These are phyloP conservation scores for Fragosphaeria purpurea DNA, from an alignment of 2,329 filamentous ascomycete genomes.

Conservation along the genomic window DNA sequence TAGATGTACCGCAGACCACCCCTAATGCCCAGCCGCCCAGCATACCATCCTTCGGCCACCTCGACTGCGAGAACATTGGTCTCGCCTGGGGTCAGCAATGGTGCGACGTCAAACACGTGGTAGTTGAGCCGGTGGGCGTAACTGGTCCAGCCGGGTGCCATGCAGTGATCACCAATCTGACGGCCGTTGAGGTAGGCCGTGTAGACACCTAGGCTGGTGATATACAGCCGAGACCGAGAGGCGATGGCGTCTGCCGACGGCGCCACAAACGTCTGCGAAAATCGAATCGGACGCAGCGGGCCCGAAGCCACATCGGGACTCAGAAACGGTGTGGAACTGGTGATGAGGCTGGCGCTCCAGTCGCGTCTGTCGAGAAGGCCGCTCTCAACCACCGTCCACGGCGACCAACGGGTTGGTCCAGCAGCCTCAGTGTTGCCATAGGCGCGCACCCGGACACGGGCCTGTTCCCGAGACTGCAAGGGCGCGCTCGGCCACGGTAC, in stretches of 20 bases:
- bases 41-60: slow-evolving; percentile 36
- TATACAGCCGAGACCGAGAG: slow-evolving; percentile 21
- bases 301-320: slow-evolving; percentile 5
- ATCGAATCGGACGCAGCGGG: slow-evolving; percentile 13
- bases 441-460: slow-evolving; percentile 9
- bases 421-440: background rate
- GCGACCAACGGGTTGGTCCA: slow-evolving; percentile 11
- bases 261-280: slow-evolving; percentile 13
- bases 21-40: slow-evolving; percentile 21
- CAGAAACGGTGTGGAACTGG: background rate
- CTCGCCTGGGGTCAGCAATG: slow-evolving; percentile 17
- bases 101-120: slow-evolving; percentile 31
- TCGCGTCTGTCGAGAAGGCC: slow-evolving; percentile 10
- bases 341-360: slow-evolving; percentile 8
- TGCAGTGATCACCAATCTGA: slow-evolving; percentile 17
- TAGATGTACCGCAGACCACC: slow-evolving; percentile 23
- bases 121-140: slow-evolving; percentile 31
- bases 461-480: slow-evolving; percentile 8
- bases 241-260: background rate
- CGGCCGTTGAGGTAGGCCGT: slow-evolving; percentile 25
- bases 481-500: slow-evolving; percentile 24
- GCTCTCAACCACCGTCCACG: slow-evolving; percentile 12
- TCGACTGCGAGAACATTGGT: slow-evolving; percentile 23
- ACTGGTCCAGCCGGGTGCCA: slow-evolving; percentile 32
- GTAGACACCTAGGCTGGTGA: slow-evolving; percentile 24